These are phyloP conservation scores for Prunus mira DNA, from an alignment of 306 rosid species.

Conservation along the genomic window DNA sequence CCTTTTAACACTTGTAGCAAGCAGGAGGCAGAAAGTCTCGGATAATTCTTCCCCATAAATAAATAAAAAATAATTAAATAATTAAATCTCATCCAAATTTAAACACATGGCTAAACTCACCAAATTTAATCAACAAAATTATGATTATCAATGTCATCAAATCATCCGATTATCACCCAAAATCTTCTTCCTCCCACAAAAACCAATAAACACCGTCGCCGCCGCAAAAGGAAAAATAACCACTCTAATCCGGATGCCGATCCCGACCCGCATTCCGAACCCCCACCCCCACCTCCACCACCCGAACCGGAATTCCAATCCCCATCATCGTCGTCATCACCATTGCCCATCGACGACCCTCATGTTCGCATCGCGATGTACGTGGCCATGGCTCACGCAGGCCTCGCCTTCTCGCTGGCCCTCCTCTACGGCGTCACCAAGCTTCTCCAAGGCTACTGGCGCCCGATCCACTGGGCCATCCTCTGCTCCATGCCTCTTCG, in stretches of 20 bases:
- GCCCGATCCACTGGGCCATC: conserved; percentile 33
- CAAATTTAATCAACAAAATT: not conserved
- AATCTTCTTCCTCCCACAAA: not conserved
- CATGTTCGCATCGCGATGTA: conserved; percentile 27
- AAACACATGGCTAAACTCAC: not conserved
- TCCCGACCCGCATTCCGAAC: not conserved
- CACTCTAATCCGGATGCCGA: not conserved
- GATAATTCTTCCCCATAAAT: not conserved
- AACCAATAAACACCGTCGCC: not conserved
- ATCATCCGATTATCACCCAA: not conserved
- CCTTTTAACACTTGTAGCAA: not conserved
- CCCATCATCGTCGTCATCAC: not conserved
- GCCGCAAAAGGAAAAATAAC: not conserved
- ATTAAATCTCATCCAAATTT: not conserved
- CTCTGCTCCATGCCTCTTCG: conserved; percentile 36
- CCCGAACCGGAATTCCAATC: not conserved
- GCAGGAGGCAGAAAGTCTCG: not conserved
- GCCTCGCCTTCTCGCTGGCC: conserved; percentile 23
- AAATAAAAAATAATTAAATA: too few relatives aligned
- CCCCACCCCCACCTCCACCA: not conserved
- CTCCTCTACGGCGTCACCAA: conserved; percentile 19
- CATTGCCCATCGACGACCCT: conserved; percentile 14
- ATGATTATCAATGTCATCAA: not conserved
- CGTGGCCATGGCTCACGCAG: conserved; percentile 37
- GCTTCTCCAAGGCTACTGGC: conserved; percentile 25